A percentile compares a stretch with the other conserved stretches of the same genome.
Conservation (phyloP, 2,329 filamentous ascomycete species). For the Claviceps sp. region DNA sequence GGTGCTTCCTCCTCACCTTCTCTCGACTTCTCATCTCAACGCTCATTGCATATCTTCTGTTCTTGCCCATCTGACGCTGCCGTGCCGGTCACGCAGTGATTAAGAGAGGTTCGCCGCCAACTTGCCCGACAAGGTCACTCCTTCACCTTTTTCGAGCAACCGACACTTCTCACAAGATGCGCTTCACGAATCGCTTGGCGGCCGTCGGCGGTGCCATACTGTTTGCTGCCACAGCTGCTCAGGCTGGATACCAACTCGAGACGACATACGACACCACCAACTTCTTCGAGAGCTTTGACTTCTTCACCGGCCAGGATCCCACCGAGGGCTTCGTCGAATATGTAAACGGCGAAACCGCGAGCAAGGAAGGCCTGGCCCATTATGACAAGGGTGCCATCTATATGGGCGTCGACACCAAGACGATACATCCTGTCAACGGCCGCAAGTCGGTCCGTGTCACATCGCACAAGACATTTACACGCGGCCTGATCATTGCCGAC, state of each 20-base stretch:
- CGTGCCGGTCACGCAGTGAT: constrained; percentile 10
- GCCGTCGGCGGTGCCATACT: constrained; percentile 18
- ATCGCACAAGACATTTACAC: constrained; percentile 52
- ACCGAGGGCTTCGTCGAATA: constrained; percentile 67
- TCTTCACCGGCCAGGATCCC: constrained; percentile 48
- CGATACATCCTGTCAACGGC: constrained; percentile 40
- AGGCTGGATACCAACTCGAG: constrained; percentile 29
- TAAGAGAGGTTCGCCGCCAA: background rate
- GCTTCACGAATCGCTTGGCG: constrained; percentile 10
- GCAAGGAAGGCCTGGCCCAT: constrained; percentile 42
- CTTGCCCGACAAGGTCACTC: background rate
- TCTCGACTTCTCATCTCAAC: background rate
- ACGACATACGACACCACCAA: constrained; percentile 37
- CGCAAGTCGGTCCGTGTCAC: constrained; percentile 58
- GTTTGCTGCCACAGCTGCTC: constrained; percentile 12
- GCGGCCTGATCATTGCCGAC: constrained; percentile 60
- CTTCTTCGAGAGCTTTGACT: constrained; percentile 43
- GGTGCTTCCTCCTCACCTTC: background rate
- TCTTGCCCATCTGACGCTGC: background rate
- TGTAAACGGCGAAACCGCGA: constrained; percentile 44
- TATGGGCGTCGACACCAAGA: constrained; percentile 55
- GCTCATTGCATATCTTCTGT: background rate
- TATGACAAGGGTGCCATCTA: constrained; percentile 43
- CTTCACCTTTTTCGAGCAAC: background rate
- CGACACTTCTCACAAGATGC: constrained; percentile 7